A percentile compares a stretch with the other conserved stretches of the same genome.
Conservation (phyloP, 768 basidiomycete species). For the Podaxis rugospora region DNA sequence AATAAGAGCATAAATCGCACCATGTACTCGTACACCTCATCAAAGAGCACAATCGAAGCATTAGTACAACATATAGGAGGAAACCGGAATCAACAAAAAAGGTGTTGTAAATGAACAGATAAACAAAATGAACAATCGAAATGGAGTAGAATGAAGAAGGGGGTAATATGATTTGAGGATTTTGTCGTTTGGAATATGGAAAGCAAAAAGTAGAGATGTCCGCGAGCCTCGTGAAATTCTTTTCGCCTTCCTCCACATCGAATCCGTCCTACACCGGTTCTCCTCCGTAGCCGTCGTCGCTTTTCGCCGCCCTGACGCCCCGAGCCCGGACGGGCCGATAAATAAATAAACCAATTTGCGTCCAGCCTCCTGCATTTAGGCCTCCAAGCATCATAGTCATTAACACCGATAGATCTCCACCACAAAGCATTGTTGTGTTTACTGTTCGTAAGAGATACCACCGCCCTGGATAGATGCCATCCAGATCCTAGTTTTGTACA, state of each 20-base stretch:
- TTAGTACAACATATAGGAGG: conserved; percentile 1
- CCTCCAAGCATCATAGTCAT: neutral
- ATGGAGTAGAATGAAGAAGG: neutral
- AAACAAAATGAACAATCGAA: neutral
- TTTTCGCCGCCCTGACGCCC: neutral
- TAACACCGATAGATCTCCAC: neutral
- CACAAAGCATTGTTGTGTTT: neutral
- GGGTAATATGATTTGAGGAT: neutral
- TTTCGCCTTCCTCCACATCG: neutral
- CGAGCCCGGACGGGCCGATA: neutral
- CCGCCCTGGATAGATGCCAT: conserved; percentile 78
- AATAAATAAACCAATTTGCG: neutral
- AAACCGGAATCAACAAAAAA: conserved; percentile 1
- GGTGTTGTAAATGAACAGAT: neutral
- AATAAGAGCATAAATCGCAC: neutral
- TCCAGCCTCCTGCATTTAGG: neutral
- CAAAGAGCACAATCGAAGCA: neutral
- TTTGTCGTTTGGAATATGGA: neutral
- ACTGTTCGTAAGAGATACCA: conserved; percentile 35
- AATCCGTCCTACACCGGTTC: neutral
- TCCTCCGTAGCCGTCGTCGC: neutral
- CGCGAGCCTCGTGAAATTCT: neutral
- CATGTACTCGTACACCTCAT: neutral
- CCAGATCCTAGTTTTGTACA: conserved; percentile 96
- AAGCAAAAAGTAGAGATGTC: neutral